phyloP scores from a whole-genome alignment of 352 stramenopile species.

The Phytopythium aichiense region DNA sequence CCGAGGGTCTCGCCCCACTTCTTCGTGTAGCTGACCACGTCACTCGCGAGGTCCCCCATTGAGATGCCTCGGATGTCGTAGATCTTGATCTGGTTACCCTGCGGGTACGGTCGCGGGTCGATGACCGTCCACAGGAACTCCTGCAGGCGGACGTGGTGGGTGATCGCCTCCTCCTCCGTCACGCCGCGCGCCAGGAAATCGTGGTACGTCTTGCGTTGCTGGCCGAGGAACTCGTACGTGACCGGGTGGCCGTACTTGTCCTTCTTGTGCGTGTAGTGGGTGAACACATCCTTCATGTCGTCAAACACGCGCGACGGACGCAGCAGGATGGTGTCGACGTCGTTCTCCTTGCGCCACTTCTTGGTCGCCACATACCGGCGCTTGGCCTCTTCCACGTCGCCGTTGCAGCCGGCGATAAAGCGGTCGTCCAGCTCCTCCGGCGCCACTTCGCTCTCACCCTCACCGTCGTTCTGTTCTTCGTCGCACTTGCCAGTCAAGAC shows the following conservation, averaged over 20 bases:
- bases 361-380: constrained; percentile 52
- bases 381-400: constrained; percentile 65
- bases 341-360: constrained; percentile 64
- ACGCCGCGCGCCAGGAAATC: constrained; percentile 49
- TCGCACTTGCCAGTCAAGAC: constrained; percentile 45
- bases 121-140: constrained; percentile 72
- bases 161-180: constrained; percentile 51
- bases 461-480: constrained; percentile 22
- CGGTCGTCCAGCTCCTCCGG: constrained; percentile 35
- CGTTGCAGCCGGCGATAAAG: constrained; percentile 66
- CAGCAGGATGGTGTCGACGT: constrained; percentile 66
- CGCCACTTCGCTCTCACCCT: constrained; percentile 20
- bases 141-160: constrained; percentile 61
- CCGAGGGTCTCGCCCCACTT: constrained; percentile 52
- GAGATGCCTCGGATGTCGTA: constrained; percentile 75
- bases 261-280: constrained; percentile 66
- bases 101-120: constrained; percentile 49
- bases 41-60: constrained; percentile 62
- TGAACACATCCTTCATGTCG: constrained; percentile 58
- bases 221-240: constrained; percentile 52
- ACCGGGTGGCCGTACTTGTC: constrained; percentile 56
- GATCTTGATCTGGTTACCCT: constrained; percentile 68
- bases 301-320: constrained; percentile 49
- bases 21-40: constrained; percentile 73
- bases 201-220: constrained; percentile 58